Percentiles rank a stretch among this genome's conserved stretches.
Evolutionary conservation across 1,284 basidiomycete species (phyloP).

Genomic region (Waitea zeae): DNA sequence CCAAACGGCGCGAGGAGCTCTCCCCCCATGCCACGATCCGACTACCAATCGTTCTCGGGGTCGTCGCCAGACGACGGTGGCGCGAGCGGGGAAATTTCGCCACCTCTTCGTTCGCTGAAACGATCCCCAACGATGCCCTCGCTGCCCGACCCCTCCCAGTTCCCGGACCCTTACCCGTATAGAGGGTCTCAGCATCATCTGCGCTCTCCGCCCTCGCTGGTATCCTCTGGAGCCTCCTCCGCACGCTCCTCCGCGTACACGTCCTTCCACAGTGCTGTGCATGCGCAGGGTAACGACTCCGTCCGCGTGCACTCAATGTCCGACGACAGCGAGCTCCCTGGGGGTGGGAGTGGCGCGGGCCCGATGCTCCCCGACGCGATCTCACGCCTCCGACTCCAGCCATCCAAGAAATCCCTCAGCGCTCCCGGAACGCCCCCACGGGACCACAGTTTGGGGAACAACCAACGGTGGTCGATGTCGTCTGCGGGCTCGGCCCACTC

Average conservation of each 20-base stretch:
- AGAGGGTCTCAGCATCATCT: slow-evolving; percentile 19
- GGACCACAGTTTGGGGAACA: too few species aligned
- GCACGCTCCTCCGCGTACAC: slow-evolving; percentile 65
- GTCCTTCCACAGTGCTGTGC: slow-evolving; percentile 37
- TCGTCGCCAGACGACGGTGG: too few species aligned
- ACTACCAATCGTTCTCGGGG: too few species aligned
- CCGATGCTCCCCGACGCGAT: slow-evolving; percentile 31
- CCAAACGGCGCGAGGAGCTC: too few species aligned
- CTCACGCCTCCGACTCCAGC: slow-evolving; percentile 31
- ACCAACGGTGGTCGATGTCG: background rate
- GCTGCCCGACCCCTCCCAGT: slow-evolving; percentile 36
- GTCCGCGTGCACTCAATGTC: slow-evolving; percentile 46
- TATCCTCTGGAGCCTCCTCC: slow-evolving; percentile 53
- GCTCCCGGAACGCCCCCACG: background rate
- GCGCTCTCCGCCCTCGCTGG: slow-evolving; percentile 19
- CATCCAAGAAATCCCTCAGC: slow-evolving; percentile 21
- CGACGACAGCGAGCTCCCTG: slow-evolving; percentile 33
- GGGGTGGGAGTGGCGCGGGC: slow-evolving; percentile 38
- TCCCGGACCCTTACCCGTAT: slow-evolving; percentile 36
- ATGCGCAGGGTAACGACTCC: slow-evolving; percentile 34
- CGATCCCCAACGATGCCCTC: background rate
- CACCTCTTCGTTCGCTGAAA: background rate
- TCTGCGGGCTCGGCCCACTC: slow-evolving; percentile 34
- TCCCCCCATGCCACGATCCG: too few species aligned
- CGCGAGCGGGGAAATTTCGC: too few species aligned